Evolutionary conservation across 176 grass and related monocot genomes (phyloP), one percentile per base, ranked within the genome.

Genomic region (Stipa capillata): DNA sequence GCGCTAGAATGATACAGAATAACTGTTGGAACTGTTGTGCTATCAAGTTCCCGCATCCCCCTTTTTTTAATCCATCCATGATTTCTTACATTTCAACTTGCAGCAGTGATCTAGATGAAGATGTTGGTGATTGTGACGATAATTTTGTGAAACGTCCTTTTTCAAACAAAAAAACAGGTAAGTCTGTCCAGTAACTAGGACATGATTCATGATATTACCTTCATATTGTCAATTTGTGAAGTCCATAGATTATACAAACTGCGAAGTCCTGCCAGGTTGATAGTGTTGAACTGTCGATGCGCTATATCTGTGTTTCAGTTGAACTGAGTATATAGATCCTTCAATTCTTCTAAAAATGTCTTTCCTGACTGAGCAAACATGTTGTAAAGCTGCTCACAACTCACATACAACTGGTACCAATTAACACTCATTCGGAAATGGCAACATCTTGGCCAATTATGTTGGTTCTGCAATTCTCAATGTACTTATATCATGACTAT

Each of bases 41-140:
- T 52, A 23, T 2, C 11, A 72, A 65, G 14, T 65, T 71, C n/a
- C n/a, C n/a, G n/a, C n/a, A n/a, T n/a, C n/a, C n/a, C n/a, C n/a
- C 32, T 25, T 21, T 32, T 43, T 33, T 56, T 39, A 7, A 47
- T 42, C 24, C 25, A 69, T 57, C 35, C 39, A 47, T 40, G 4
- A 15, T 3, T 86, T 61, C 52, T 86, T 71, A 45, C 28, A 72
- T 73, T 45, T 66, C 4, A 29, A 47, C 8, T 76, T 86, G 9
- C 40, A 72, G 28, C 79, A 83, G 79, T 68, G 81, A 78, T 76
- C 75, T 80, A 44, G 74, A 67, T 32, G 83, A 84, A 80, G 86
- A 79, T 61, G 54, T 14, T 82, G 57, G 53, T 80, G 75, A 44
- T 77, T 71, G 43, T 20, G 61, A 69, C 33, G 86, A 80, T 58